Base-by-base conservation (phyloP, 1,139 yeast species). In the Magnusiomyces clavatus region DNA sequence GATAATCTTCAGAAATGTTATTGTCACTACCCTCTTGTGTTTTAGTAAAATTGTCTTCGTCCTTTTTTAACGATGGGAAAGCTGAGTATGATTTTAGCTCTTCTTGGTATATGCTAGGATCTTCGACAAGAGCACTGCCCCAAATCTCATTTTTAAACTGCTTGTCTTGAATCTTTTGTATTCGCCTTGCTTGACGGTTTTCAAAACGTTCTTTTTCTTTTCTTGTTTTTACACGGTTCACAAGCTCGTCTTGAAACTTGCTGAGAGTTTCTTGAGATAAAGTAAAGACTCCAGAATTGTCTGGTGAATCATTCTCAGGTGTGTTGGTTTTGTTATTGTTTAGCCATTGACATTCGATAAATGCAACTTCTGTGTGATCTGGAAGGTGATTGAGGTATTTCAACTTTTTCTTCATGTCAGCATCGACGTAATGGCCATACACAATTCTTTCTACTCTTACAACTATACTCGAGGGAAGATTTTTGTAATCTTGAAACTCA, bases 311-410 rank as follows among this genome's bases (percentile, higher is more conserved):
- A n/a, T n/a, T n/a, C n/a, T n/a, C n/a, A n/a, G n/a, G n/a, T n/a
- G n/a, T n/a, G n/a, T n/a, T n/a, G n/a, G n/a, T n/a, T 29, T 37
- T 29, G 36, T 31, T 31, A 37, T 35, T 43, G 4, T 13, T 29
- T 12, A 79, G 68, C 97, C 98, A 92, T 62, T 87, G 82, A 54
- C 96, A 78, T 61, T 92, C 97, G 53, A 94, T 63, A 58, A 88
- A 83, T 13, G 92, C 95, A 46, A 92, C 69, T 45, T 86, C 85
- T 0, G 96, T 82, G 1, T 97, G 97, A 36, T 80, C 65, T 0
- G 99, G 97, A 39, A 89, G 68, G 67, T 90, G 95, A 0, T 86
- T 76, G 53, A 92, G 69, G 64, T 86, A 89, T 64, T 88, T 90
- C 65, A 77, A 77, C 59, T 81, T 80, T 52, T 80, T 77, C 6